Conservation (phyloP, 1,284 basidiomycete genomes). For the Trichosporon coremiiforme region DNA sequence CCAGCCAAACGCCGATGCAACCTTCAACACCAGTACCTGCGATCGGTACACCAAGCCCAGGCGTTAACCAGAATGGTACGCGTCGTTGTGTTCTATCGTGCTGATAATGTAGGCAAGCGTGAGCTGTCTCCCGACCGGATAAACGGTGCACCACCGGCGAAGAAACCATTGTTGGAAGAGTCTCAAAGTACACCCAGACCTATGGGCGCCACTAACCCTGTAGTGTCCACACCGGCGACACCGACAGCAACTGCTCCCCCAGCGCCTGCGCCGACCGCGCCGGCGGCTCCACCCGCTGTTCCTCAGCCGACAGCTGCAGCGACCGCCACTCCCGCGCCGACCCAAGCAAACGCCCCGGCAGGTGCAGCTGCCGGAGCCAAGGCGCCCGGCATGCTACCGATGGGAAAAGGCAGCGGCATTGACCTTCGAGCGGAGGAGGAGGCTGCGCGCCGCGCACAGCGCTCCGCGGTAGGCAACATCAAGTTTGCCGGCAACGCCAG, state of each 20-base stretch:
- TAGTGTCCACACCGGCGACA: background rate
- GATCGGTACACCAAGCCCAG: background rate
- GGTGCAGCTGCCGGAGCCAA: background rate
- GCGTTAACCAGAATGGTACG: conserved; percentile 31
- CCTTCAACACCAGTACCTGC: conserved; percentile 7
- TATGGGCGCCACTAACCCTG: background rate
- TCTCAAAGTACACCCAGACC: background rate
- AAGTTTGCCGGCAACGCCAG: conserved; percentile 33
- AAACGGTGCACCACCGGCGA: conserved; percentile 23
- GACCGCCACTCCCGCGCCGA: background rate
- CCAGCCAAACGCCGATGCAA: conserved; percentile 10
- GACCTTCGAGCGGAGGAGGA: conserved; percentile 50
- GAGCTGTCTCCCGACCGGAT: conserved; percentile 29
- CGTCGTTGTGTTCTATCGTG: background rate
- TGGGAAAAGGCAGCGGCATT: conserved; percentile 34
- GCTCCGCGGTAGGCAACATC: conserved; percentile 29
- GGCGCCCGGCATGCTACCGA: conserved; percentile 20
- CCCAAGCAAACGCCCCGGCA: background rate
- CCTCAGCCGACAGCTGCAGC: background rate
- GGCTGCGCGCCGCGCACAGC: conserved; percentile 38
- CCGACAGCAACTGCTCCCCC: background rate
- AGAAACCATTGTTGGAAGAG: conserved; percentile 19
- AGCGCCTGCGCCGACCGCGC: background rate
- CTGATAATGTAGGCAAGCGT: conserved; percentile 27
- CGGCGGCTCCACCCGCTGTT: background rate